Conservation (phyloP, 257 asterid species). For the Perilla frutescens region DNA sequence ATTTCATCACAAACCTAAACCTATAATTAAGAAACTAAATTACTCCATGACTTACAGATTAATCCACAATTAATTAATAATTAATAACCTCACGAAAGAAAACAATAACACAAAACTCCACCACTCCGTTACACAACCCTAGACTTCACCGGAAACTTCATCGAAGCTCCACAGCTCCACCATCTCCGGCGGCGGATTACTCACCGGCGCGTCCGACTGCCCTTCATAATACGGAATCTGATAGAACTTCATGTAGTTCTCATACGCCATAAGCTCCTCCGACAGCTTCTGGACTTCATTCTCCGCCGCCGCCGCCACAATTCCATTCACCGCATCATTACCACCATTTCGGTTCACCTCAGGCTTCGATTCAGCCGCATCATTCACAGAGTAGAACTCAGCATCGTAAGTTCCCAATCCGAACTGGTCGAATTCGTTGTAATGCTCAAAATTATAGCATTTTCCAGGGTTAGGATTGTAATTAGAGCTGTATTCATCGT, state of each 20-base stretch:
- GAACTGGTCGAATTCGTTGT: conserved; percentile 6
- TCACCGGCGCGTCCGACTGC: conserved; percentile 48
- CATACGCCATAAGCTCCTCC: conserved; percentile 85
- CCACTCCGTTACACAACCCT: not conserved
- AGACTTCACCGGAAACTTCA: conserved; percentile 39
- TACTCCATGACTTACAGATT: conserved; percentile 22
- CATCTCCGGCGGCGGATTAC: conserved; percentile 50
- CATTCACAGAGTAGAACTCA: conserved; percentile 8
- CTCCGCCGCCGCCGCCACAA: conserved; percentile 3
- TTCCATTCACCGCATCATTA: not conserved
- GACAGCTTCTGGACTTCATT: conserved; percentile 61
- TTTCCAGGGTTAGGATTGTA: not conserved
- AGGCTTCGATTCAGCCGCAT: conserved; percentile 26
- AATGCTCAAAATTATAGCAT: not conserved
- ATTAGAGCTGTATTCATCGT: conserved; percentile 6
- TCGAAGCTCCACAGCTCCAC: conserved; percentile 84
- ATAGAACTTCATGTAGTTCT: conserved; percentile 73
- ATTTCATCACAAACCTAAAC: not conserved
- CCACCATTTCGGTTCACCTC: conserved; percentile 18
- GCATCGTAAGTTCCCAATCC: conserved; percentile 15
- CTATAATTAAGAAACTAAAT: not conserved
- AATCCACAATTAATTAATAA: conserved; percentile 7
- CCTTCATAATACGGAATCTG: conserved; percentile 93
- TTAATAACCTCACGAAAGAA: not conserved
- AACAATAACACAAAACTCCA: not conserved